phyloP scores from a whole-genome alignment of 177 flowering plant species.

The Vitis hybrid region DNA sequence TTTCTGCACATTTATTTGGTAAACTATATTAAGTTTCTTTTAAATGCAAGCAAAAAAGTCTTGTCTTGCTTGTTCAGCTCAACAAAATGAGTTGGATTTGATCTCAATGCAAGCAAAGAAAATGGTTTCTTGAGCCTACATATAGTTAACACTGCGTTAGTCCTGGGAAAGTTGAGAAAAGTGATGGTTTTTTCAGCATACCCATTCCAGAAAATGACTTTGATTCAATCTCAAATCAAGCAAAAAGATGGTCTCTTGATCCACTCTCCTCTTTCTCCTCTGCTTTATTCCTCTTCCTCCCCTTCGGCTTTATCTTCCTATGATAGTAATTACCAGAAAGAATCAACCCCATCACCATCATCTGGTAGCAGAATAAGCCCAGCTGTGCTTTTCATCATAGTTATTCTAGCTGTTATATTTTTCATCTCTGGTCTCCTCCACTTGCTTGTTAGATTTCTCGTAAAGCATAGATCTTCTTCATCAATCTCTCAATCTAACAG shows the following conservation, averaged over 20 bases:
- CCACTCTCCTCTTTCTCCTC: slow-evolving; percentile 11
- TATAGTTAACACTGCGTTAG: neutral
- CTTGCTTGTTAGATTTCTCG: slow-evolving; percentile 40
- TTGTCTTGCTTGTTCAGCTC: slow-evolving; percentile 15
- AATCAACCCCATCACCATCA: slow-evolving; percentile 21
- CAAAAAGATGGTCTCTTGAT: slow-evolving; percentile 20
- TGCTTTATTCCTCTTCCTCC: slow-evolving; percentile 16
- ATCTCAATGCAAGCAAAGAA: slow-evolving; percentile 15
- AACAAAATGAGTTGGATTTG: slow-evolving; percentile 20
- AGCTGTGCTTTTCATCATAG: slow-evolving; percentile 32
- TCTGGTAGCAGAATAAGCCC: slow-evolving; percentile 38
- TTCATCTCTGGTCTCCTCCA: slow-evolving; percentile 50
- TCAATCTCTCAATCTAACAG: slow-evolving; percentile 29
- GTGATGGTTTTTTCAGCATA: slow-evolving; percentile 18
- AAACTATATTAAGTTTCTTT: slow-evolving; percentile 15
- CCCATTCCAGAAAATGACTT: slow-evolving; percentile 29
- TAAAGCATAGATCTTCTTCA: slow-evolving; percentile 34
- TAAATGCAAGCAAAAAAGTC: slow-evolving; percentile 9
- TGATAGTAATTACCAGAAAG: slow-evolving; percentile 20
- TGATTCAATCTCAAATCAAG: slow-evolving; percentile 23
- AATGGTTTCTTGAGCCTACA: slow-evolving; percentile 7
- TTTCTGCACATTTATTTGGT: neutral
- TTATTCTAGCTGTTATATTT: slow-evolving; percentile 38
- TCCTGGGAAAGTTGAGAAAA: slow-evolving; percentile 1
- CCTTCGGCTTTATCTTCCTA: slow-evolving; percentile 16